Evolutionary conservation across 495 filamentous ascomycete species (phyloP), one percentile per base, ranked within the genome.

Genomic region (Platismatia glauca): DNA sequence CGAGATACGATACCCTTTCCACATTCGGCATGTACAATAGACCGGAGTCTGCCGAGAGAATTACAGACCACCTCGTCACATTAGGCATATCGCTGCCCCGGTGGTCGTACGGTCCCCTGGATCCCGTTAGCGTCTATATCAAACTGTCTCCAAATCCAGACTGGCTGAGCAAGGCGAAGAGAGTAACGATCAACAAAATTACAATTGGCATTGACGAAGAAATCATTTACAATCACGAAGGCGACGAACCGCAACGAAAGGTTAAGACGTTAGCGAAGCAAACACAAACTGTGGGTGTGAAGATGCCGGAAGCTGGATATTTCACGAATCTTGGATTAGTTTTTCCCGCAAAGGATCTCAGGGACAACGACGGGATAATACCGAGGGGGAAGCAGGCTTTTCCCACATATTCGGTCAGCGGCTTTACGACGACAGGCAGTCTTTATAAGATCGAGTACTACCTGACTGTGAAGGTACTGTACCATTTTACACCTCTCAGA

Each of bases 1-100:
- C 86, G 65, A 82, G 94, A 66, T 98, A 97, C 75, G 94, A 98
- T 73, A 98, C 91, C 5, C 78, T 98, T 35, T 97, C 92, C 29
- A 97, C 94, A 37, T 98, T 97, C 74, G 95, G 94, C 72, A 98
- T 98, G 94, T 98, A 97, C 76, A 97, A 97, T 75, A 86, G 91
- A 34, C 94, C 91, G 13, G 94, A 97, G 73, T 86, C 84, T 58
- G 89, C 89, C 56, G 89, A 95, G 65, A 82, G 82, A 58, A 86
- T 91, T 59, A 82, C 89, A 44, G 94, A 98, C 73, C 92, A 95
- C 71, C 75, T 97, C 59, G 92, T 98, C 48, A 95, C 90, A 20
- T 76, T 98, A 61, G 88, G 89, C 22, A 95, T 96, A 60, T 92
- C 88, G 58, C 78, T 98, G 63, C 93, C 93, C 13, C 84, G 90